phyloP scores from a whole-genome alignment of 2,329 filamentous ascomycete species.

The Phialophora macrospora region DNA sequence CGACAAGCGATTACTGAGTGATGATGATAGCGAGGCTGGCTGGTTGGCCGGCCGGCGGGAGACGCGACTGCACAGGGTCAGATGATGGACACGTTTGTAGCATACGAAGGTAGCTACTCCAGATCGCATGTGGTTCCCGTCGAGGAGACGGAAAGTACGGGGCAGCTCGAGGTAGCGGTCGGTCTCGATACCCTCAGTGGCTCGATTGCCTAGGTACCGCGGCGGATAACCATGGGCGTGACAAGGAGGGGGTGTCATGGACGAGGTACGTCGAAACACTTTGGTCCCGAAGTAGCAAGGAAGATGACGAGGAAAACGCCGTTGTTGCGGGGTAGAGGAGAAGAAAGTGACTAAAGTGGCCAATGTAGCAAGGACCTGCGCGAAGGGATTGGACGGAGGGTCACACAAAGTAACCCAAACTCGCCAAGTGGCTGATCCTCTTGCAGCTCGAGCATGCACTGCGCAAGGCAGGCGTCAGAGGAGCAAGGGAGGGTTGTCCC shows the following conservation, averaged over 20 bases:
- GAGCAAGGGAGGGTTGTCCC: not conserved
- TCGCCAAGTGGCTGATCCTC: slow-evolving; percentile 9
- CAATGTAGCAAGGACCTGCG: not conserved
- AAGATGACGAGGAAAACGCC: slow-evolving; percentile 12
- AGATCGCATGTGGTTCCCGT: slow-evolving; percentile 12
- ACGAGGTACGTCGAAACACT: slow-evolving; percentile 14
- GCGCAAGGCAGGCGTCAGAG: slow-evolving; percentile 2
- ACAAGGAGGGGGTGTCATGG: slow-evolving; percentile 8
- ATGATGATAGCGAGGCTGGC: slow-evolving; percentile 21
- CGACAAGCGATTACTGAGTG: slow-evolving; percentile 5
- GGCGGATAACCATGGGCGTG: not conserved
- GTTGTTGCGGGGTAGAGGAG: slow-evolving; percentile 18
- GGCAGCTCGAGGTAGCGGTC: slow-evolving; percentile 3
- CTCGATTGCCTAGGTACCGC: slow-evolving; percentile 13
- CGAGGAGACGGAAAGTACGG: slow-evolving; percentile 13
- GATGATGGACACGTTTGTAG: slow-evolving; percentile 16
- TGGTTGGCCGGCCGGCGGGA: slow-evolving; percentile 7
- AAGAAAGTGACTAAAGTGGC: slow-evolving; percentile 14
- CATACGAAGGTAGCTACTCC: slow-evolving; percentile 8
- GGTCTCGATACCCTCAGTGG: slow-evolving; percentile 7
- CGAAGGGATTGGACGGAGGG: slow-evolving; percentile 1
- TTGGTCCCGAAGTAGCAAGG: slow-evolving; percentile 15
- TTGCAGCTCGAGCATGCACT: slow-evolving; percentile 9
- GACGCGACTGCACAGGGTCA: slow-evolving; percentile 16
- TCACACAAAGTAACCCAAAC: slow-evolving; percentile 14